Conservation (phyloP, 495 filamentous ascomycete species). For the Hyaloscypha finlandica region DNA sequence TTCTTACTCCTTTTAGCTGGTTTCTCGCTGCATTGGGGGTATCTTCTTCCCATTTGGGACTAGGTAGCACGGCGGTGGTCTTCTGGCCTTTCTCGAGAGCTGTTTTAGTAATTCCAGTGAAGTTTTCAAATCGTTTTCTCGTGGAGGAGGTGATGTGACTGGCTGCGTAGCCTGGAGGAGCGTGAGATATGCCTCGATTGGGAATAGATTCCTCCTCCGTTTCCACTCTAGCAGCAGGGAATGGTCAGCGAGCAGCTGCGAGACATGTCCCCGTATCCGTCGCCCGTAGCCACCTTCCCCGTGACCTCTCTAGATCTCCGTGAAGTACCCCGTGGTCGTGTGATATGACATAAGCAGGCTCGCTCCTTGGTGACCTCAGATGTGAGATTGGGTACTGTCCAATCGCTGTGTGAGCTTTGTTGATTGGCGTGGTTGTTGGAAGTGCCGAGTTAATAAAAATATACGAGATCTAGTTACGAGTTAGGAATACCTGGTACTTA, state of each 20-base stretch:
- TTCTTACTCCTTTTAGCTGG: slow-evolving; percentile 11
- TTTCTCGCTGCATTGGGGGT: slow-evolving; percentile 1
- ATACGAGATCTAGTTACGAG: not conserved
- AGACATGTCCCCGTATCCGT: not conserved
- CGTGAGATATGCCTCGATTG: slow-evolving; percentile 8
- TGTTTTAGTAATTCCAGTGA: slow-evolving; percentile 7
- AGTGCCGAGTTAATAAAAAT: not conserved
- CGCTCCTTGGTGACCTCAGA: not conserved
- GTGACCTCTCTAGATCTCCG: not conserved
- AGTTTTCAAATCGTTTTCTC: not conserved
- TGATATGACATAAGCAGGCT: slow-evolving; percentile 9
- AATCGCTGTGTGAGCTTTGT: not conserved
- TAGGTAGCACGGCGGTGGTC: not conserved
- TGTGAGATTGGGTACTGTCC: not conserved
- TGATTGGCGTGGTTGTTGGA: not conserved
- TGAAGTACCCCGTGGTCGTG: not conserved
- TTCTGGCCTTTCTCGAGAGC: slow-evolving; percentile 2
- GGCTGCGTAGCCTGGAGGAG: not conserved
- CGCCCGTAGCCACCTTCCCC: not conserved
- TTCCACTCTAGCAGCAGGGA: not conserved
- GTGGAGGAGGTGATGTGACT: not conserved
- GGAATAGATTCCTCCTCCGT: not conserved
- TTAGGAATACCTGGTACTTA: not conserved
- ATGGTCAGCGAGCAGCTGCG: not conserved
- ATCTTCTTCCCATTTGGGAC: not conserved